Evolutionary conservation across 2,329 filamentous ascomycete species (phyloP).

Genomic region (Davidsoniella virescens): DNA sequence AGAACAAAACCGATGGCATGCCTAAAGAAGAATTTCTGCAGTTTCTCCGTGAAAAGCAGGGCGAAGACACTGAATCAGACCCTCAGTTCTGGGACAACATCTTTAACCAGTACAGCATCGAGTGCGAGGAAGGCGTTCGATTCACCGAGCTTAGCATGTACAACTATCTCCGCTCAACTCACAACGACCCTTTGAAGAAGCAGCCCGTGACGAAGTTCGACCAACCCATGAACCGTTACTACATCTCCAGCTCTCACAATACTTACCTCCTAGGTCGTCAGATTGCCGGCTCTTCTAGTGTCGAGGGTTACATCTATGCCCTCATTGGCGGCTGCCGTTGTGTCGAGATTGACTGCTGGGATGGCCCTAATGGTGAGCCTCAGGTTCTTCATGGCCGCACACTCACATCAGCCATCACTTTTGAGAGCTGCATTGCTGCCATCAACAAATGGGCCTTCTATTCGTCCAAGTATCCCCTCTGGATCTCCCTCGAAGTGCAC

Average conservation of each 20-base stretch:
- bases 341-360: constrained; percentile 97
- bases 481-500: constrained; percentile 91
- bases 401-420: constrained; percentile 74
- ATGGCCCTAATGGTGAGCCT: constrained; percentile 73
- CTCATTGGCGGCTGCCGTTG: constrained; percentile 82
- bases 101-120: constrained; percentile 48
- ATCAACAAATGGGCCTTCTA: constrained; percentile 92
- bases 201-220: constrained; percentile 51
- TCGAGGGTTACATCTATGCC: constrained; percentile 85
- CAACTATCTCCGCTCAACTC: constrained; percentile 56
- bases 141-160: constrained; percentile 72
- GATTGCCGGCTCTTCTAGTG: constrained; percentile 75
- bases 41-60: constrained; percentile 61
- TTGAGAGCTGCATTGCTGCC: constrained; percentile 79
- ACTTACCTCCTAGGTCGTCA: constrained; percentile 90
- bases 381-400: constrained; percentile 85
- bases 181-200: constrained; percentile 52
- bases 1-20: constrained; percentile 46
- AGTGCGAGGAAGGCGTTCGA: constrained; percentile 18
- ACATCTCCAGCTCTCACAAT: constrained; percentile 96
- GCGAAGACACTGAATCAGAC: constrained; percentile 47
- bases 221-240: constrained; percentile 87
- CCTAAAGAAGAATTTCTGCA: constrained; percentile 55
- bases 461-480: constrained; percentile 73
- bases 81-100: constrained; percentile 48